Evolutionary conservation across 1,284 basidiomycete genomes (phyloP).

Genomic region (Sporisorium reilianum): DNA sequence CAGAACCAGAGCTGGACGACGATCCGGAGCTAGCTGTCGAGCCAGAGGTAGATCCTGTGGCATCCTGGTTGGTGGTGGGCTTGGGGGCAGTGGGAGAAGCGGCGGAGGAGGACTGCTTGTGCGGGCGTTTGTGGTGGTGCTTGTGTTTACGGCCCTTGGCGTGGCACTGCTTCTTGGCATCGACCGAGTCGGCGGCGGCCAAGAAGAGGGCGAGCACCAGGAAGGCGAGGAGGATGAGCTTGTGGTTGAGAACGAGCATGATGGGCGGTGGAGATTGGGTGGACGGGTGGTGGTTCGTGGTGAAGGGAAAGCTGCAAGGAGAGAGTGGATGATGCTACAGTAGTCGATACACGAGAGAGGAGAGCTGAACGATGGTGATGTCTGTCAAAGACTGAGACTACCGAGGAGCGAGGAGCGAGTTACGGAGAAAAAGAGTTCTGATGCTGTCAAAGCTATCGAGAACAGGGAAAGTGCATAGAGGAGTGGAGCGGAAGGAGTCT

Average conservation of each 20-base stretch:
- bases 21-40: constrained; percentile 15
- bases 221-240: constrained; percentile 38
- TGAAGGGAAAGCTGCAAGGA: neutral
- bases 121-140: constrained; percentile 12
- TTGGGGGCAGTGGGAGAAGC: constrained; percentile 1
- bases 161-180: constrained; percentile 42
- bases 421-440: constrained; percentile 6
- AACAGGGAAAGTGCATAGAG: constrained; percentile 3
- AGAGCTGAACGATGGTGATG: constrained; percentile 40
- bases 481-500: constrained; percentile 10
- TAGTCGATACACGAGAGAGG: constrained; percentile 17
- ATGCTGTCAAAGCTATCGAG: constrained; percentile 49
- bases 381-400: constrained; percentile 48
- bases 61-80: constrained; percentile 8
- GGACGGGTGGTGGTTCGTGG: neutral
- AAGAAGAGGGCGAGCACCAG: constrained; percentile 40
- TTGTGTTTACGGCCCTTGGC: constrained; percentile 28
- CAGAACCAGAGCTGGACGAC: constrained; percentile 15
- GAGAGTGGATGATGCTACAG: constrained; percentile 26
- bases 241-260: constrained; percentile 48
- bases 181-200: constrained; percentile 22
- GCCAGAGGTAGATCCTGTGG: constrained; percentile 11
- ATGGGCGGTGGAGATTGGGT: constrained; percentile 3
- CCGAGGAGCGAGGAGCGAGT: constrained; percentile 12
- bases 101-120: constrained; percentile 5